Evolutionary conservation across 345 rosid genomes (phyloP).

Genomic region (Eutrema heterophyllum): DNA sequence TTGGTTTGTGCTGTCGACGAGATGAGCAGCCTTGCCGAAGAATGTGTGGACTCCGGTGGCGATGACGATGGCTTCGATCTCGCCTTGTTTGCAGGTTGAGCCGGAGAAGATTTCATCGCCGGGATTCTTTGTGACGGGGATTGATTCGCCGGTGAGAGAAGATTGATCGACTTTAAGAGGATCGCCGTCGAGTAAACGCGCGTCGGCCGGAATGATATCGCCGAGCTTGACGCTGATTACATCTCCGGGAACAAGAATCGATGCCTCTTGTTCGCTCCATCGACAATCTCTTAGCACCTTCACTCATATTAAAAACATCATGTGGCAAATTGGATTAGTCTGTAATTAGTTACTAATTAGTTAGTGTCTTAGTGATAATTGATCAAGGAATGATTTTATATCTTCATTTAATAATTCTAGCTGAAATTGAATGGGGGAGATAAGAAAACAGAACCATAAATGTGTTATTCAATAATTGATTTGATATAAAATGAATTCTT

Average conservation of each 20-base stretch:
- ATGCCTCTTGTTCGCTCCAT: constrained; percentile 90
- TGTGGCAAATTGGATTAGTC: background rate
- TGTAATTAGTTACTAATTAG: background rate
- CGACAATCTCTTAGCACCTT: constrained; percentile 79
- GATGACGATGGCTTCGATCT: constrained; percentile 81
- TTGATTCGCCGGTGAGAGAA: constrained; percentile 93
- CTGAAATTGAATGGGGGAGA: too few species aligned
- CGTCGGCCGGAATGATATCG: constrained; percentile 90
- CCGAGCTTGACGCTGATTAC: constrained; percentile 80
- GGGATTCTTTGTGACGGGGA: constrained; percentile 73
- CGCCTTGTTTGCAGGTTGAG: constrained; percentile 90
- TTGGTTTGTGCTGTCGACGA: constrained; percentile 86
- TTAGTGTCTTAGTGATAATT: too few species aligned
- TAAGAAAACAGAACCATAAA: too few species aligned
- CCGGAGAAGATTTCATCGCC: constrained; percentile 88
- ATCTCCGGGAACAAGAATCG: constrained; percentile 91
- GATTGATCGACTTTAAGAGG: constrained; percentile 91
- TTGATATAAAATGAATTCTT: too few species aligned
- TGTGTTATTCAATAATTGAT: too few species aligned
- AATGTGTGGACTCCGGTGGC: constrained; percentile 96
- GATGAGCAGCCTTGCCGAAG: constrained; percentile 97
- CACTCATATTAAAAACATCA: background rate
- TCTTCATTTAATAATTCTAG: too few species aligned
- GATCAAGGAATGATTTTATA: too few species aligned
- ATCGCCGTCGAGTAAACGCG: constrained; percentile 94